These are phyloP conservation scores for Cryptococcus hybrid DNA, from an alignment of 1,284 basidiomycete species.

Conservation along the genomic window DNA sequence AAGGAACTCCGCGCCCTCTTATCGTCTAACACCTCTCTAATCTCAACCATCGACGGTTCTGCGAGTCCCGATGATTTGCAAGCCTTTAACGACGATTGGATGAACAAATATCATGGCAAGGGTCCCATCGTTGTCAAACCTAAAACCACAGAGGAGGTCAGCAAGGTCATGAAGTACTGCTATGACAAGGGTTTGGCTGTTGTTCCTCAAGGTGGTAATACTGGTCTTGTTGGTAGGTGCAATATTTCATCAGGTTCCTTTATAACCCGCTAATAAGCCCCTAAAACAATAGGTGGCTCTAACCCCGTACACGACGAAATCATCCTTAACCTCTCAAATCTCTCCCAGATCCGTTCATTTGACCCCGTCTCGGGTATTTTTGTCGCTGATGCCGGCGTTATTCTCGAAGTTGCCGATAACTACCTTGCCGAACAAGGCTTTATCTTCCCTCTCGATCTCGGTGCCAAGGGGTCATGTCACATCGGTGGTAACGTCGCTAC, in stretches of 20 bases:
- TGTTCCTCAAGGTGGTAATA: slow-evolving; percentile 98
- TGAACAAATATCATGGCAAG: slow-evolving; percentile 89
- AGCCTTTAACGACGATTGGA: slow-evolving; percentile 91
- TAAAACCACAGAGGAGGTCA: slow-evolving; percentile 82
- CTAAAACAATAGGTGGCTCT: slow-evolving; percentile 65
- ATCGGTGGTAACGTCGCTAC: slow-evolving; percentile 98
- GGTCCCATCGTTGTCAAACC: slow-evolving; percentile 86
- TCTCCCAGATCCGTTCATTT: slow-evolving; percentile 85
- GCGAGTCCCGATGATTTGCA: slow-evolving; percentile 64
- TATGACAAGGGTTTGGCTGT: slow-evolving; percentile 74
- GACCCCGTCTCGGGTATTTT: slow-evolving; percentile 79
- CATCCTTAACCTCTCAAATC: slow-evolving; percentile 75
- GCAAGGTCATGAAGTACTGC: slow-evolving; percentile 82
- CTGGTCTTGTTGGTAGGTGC: slow-evolving; percentile 73
- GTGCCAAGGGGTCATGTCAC: slow-evolving; percentile 98
- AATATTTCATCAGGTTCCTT: background rate
- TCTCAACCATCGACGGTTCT: slow-evolving; percentile 53
- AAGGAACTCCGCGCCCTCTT: slow-evolving; percentile 53
- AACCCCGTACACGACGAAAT: slow-evolving; percentile 92
- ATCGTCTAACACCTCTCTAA: slow-evolving; percentile 50
- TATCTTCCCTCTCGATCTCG: slow-evolving; percentile 96
- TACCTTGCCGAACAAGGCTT: slow-evolving; percentile 84
- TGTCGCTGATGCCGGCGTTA: slow-evolving; percentile 79
- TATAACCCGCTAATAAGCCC: background rate
- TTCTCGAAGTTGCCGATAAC: slow-evolving; percentile 88